Conservation (phyloP, 179 eudicot species). For the Camellia oleifera region DNA sequence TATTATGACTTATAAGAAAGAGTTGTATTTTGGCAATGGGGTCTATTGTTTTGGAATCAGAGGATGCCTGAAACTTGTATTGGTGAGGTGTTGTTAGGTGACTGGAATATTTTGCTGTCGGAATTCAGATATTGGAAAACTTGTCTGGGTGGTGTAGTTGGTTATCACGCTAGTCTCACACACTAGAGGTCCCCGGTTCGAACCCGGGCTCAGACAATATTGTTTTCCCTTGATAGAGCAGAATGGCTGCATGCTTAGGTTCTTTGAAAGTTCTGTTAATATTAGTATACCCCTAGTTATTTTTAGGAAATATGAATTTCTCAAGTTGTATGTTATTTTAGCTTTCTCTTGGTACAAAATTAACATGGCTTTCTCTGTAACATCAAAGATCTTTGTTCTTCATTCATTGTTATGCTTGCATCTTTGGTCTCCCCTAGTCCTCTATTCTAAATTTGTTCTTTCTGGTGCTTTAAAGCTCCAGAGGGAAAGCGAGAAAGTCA, state of each 20-base stretch:
- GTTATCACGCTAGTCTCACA: slow-evolving; percentile 99
- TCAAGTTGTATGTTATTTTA: neutral
- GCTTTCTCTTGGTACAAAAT: neutral
- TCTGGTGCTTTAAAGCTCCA: slow-evolving; percentile 90
- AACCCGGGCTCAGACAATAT: slow-evolving; percentile 98
- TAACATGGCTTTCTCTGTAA: neutral
- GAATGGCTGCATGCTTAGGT: no score
- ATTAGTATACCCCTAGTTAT: neutral
- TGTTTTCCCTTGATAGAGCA: no score
- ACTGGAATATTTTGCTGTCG: no score
- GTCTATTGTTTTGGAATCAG: no score
- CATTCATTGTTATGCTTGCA: slow-evolving; percentile 32
- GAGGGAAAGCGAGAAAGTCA: slow-evolving; percentile 44
- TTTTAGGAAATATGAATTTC: neutral
- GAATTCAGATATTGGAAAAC: no score
- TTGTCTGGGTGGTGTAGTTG: slow-evolving; percentile 99
- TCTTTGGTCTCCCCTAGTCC: slow-evolving; percentile 27
- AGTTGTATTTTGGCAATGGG: no score
- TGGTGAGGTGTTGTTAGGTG: no score
- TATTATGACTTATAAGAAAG: no score
- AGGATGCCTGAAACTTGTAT: no score
- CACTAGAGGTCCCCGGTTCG: slow-evolving; percentile 99
- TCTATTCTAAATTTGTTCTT: slow-evolving; percentile 48
- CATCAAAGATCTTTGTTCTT: slow-evolving; percentile 10
- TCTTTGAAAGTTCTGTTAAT: no score